Evolutionary conservation across 2,329 filamentous ascomycete genomes (phyloP).

Genomic region (Sporothrix protearum): DNA sequence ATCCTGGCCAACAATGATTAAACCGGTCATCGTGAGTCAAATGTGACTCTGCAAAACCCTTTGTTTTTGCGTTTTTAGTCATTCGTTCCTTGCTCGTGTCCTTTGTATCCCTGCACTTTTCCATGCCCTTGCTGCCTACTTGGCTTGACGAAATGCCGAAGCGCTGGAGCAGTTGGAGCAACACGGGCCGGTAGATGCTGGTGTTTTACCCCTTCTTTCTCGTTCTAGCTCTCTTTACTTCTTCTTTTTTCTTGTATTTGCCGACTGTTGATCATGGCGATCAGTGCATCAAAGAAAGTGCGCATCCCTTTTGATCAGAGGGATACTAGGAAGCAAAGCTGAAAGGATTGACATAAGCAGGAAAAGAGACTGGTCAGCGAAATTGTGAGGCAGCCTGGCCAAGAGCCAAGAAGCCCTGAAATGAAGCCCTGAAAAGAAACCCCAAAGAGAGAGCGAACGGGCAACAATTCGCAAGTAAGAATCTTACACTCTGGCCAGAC

Average conservation of each 20-base stretch:
- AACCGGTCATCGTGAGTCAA: neutral
- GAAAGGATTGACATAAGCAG: neutral
- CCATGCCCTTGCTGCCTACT: neutral
- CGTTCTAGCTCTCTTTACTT: neutral
- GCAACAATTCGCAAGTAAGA: too few relatives aligned
- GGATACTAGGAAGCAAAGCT: neutral
- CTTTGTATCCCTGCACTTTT: neutral
- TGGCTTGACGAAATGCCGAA: conserved; percentile 3
- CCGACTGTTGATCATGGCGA: neutral
- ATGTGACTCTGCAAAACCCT: neutral
- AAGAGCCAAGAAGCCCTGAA: neutral
- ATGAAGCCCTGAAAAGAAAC: neutral
- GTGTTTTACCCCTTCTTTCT: neutral
- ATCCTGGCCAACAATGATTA: neutral
- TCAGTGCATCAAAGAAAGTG: neutral
- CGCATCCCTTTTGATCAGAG: neutral
- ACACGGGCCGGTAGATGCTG: neutral
- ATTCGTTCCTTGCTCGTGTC: neutral
- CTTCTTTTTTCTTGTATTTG: neutral
- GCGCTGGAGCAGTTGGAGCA: neutral
- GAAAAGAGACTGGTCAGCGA: neutral
- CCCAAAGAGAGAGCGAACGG: conserved; percentile 1
- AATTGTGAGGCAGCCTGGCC: conserved; percentile 2
- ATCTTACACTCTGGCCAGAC: neutral
- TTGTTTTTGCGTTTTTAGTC: neutral